These are phyloP conservation scores for Coemansia erecta DNA, from an alignment of 192 early-diverging fungal species.

Conservation along the genomic window DNA sequence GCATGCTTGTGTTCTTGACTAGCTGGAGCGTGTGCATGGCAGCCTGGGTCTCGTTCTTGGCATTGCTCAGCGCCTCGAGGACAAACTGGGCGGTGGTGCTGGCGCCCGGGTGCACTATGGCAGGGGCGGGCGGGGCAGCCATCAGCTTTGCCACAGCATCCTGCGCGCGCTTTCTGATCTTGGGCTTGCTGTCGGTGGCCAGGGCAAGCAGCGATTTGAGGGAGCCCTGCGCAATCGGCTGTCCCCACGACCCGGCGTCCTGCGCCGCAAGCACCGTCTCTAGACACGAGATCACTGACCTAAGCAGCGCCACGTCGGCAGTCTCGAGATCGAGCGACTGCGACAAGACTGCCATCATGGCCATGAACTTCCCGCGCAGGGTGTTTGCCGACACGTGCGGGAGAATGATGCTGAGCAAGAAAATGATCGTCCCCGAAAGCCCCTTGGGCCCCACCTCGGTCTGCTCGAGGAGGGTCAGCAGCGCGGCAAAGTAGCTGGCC, in stretches of 20 bases:
- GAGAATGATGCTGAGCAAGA: slow-evolving; percentile 78
- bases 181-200: slow-evolving; percentile 79
- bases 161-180: slow-evolving; percentile 85
- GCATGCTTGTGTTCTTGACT: slow-evolving; percentile 60
- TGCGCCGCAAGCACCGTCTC: slow-evolving; percentile 76
- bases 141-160: slow-evolving; percentile 76
- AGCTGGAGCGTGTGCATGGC: slow-evolving; percentile 69
- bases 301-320: slow-evolving; percentile 78
- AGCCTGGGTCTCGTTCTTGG: slow-evolving; percentile 55
- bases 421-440: slow-evolving; percentile 64
- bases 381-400: slow-evolving; percentile 58
- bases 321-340: slow-evolving; percentile 58
- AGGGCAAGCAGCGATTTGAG: slow-evolving; percentile 75
- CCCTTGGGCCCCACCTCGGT: slow-evolving; percentile 44
- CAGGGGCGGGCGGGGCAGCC: slow-evolving; percentile 69
- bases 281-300: slow-evolving; percentile 74
- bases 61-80: slow-evolving; percentile 56
- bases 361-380: slow-evolving; percentile 63
- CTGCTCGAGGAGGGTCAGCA: slow-evolving; percentile 72
- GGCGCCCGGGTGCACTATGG: slow-evolving; percentile 70
- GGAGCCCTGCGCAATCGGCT: slow-evolving; percentile 64
- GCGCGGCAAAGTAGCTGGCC: slow-evolving; percentile 85
- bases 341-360: slow-evolving; percentile 61
- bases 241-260: slow-evolving; percentile 72
- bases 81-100: slow-evolving; percentile 62